Evolutionary conservation across 331 rosid genomes (phyloP).

Genomic region (Erythrophleum ivorense): DNA sequence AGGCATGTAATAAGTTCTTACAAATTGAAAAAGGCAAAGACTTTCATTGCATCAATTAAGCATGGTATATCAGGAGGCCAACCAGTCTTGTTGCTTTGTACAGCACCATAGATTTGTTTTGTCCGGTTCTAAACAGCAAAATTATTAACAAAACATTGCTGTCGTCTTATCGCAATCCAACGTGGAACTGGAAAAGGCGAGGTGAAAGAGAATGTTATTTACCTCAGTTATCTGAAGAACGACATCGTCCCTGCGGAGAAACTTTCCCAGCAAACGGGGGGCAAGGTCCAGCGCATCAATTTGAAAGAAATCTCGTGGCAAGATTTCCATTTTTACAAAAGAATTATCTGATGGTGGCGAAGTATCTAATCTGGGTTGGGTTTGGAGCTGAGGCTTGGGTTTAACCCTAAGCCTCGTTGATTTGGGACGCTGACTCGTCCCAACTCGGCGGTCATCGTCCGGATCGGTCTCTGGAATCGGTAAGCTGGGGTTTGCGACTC

Average conservation of each 20-base stretch:
- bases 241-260: slow-evolving; percentile 74
- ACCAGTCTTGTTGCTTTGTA: background rate
- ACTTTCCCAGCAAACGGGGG: slow-evolving; percentile 87
- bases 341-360: slow-evolving; percentile 30
- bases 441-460: slow-evolving; percentile 20
- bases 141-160: background rate
- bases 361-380: slow-evolving; percentile 11
- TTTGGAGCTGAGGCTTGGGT: slow-evolving; percentile 34
- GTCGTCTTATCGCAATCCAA: background rate
- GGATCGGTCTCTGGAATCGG: slow-evolving; percentile 37
- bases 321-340: slow-evolving; percentile 39
- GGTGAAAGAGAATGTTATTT: background rate
- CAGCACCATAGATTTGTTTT: background rate
- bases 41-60: background rate
- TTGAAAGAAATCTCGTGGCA: slow-evolving; percentile 65
- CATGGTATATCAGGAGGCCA: background rate
- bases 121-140: background rate
- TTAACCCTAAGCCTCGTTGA: slow-evolving; percentile 34
- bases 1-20: background rate
- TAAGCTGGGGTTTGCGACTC: slow-evolving; percentile 49
- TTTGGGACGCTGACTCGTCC: slow-evolving; percentile 42
- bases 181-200: slow-evolving; percentile 1
- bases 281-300: slow-evolving; percentile 87
- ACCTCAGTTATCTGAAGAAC: slow-evolving; percentile 96
- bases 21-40: background rate